phyloP scores from a whole-genome alignment of 345 rosid species.

The Hibiscus trionum region DNA sequence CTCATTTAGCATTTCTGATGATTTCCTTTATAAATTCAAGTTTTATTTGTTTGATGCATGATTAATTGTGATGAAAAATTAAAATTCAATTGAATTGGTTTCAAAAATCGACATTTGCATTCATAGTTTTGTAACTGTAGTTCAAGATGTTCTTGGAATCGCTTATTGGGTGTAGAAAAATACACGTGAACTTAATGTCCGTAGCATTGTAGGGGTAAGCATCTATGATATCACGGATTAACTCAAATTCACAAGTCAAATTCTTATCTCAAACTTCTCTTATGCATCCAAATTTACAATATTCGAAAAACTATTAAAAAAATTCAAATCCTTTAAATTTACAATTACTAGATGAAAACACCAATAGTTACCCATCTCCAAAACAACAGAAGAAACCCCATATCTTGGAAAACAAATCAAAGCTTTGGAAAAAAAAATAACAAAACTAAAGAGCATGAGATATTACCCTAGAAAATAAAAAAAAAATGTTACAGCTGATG shows the following conservation, averaged over 20 bases:
- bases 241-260: conserved; percentile 39
- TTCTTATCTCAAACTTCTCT: conserved; percentile 67
- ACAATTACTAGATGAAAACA: conserved; percentile 5
- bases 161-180: conserved; percentile 44
- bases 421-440: not conserved
- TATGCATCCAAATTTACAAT: conserved; percentile 18
- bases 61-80: conserved; percentile 21
- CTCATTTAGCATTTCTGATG: too few species aligned
- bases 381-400: not conserved
- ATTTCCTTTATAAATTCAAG: too few species aligned
- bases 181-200: conserved; percentile 80
- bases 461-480: not conserved
- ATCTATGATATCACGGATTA: conserved; percentile 46
- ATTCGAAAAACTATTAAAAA: not conserved
- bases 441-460: not conserved
- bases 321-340: not conserved
- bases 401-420: not conserved
- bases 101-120: conserved; percentile 27
- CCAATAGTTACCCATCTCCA: not conserved
- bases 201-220: conserved; percentile 52
- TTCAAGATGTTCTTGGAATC: conserved; percentile 29
- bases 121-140: conserved; percentile 36
- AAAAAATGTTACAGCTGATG: too few species aligned
- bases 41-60: too few species aligned
- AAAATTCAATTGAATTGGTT: conserved; percentile 65